These are phyloP conservation scores for Scheffersomyces segobiensis DNA, from an alignment of 1,139 yeast species.

Conservation along the genomic window DNA sequence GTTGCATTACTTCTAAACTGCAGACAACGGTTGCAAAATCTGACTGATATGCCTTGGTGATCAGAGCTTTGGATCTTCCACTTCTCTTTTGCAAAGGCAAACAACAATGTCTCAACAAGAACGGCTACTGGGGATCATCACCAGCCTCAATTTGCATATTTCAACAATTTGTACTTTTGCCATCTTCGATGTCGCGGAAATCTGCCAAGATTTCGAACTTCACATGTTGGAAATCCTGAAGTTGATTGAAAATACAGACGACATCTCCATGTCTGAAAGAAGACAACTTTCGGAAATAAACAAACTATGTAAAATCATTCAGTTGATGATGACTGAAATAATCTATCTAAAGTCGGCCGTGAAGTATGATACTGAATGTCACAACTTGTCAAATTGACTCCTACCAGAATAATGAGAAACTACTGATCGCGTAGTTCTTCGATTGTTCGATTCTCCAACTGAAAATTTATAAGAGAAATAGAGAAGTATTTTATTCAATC, in stretches of 20 bases:
- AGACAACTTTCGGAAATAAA: background rate
- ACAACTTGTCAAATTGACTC: background rate
- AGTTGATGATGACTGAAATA: slow-evolving; percentile 11
- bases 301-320: background rate
- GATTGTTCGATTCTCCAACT: background rate
- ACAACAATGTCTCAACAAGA: background rate
- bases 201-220: background rate
- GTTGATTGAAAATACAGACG: background rate
- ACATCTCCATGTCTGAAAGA: background rate
- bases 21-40: background rate
- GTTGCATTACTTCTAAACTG: background rate
- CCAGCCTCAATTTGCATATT: background rate
- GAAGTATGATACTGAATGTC: background rate
- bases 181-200: background rate
- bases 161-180: background rate
- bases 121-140: background rate
- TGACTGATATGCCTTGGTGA: background rate
- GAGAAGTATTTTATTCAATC: too few relatives aligned
- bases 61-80: background rate
- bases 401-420: background rate
- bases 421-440: too few relatives aligned
- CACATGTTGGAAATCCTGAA: background rate
- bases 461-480: background rate
- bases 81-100: background rate
- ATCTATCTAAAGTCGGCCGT: slow-evolving; percentile 17